Base-by-base conservation (phyloP, 108 stramenopile genomes). In the Fistulifera pelliculosa region DNA sequence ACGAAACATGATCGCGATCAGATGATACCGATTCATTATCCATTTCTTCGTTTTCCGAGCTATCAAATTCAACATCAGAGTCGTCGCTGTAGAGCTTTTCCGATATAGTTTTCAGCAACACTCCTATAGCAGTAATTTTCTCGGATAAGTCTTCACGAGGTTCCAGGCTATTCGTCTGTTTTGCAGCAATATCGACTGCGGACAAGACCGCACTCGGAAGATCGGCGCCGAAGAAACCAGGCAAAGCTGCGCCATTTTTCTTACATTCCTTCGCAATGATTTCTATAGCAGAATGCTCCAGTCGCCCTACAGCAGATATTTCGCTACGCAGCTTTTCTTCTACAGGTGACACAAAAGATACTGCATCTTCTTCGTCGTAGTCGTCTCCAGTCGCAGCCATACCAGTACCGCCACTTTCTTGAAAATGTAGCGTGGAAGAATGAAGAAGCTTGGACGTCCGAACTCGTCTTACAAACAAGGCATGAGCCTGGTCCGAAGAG, bases 221-320 rank as follows among this genome's bases (percentile, higher is more conserved):
- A 12, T 64, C 68, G 6, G 62, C 58, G 24, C 57, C 62, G 49
- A 70, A 69, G 8, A 74, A 23, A 11, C 38, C 25, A 23, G 64
- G 40, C 19, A 74, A 44, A 10, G 64, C 43, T 35, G 49, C 50
- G 17, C 59, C 11, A 27, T 41, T 63, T 39, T 62, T 74, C n/a
- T 62, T 54, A 51, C 68, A 74, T 40, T 74, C 73, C 17, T 62
- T 70, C 0, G 48, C 47, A 2, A 69, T 53, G 10, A n/a, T 41
- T 40, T 66, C 60, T 22, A 74, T 66, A 1, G 73, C 64, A 13
- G 64, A 44, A 12, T 25, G 27, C 23, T 74, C 73, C 42, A 74
- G 27, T 18, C 52, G 44, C n/a, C 60, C 27, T 47, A 70, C 21
- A 50, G 55, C 45, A 22, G 48, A 17, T 22, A 54, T 22, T 38